A percentile compares a stretch with the other conserved stretches of the same genome.
Conservation (phyloP, 257 asterid species). For the Gentiana straminea region DNA sequence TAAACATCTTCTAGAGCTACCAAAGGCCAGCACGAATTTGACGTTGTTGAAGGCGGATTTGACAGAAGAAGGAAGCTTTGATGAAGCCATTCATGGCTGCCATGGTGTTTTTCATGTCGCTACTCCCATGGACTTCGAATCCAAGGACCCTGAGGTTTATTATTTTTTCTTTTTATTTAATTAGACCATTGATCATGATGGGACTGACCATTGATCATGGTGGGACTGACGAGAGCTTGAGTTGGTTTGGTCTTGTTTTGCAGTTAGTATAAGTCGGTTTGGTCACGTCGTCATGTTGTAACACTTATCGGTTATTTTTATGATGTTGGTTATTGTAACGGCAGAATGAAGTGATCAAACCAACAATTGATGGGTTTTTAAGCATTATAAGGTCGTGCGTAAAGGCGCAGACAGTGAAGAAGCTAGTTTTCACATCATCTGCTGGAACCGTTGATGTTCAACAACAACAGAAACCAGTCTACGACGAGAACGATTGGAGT, state of each 20-base stretch:
- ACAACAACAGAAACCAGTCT: constrained; percentile 39
- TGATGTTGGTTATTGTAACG: background rate
- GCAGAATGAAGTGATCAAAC: constrained; percentile 84
- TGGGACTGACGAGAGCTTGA: too few species aligned
- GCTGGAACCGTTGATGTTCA: constrained; percentile 75
- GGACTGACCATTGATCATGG: too few species aligned
- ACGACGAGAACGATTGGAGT: constrained; percentile 67
- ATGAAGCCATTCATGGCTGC: constrained; percentile 71
- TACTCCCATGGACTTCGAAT: constrained; percentile 82
- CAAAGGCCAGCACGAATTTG: constrained; percentile 49
- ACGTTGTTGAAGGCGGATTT: constrained; percentile 74
- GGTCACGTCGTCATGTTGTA: too few species aligned
- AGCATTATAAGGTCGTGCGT: constrained; percentile 66
- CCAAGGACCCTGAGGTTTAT: constrained; percentile 69
- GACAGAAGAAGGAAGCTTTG: constrained; percentile 62
- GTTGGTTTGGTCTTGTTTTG: too few species aligned
- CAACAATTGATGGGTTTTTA: constrained; percentile 63
- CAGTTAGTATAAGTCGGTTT: too few species aligned
- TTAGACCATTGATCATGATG: too few species aligned
- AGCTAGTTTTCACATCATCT: constrained; percentile 73
- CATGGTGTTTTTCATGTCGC: constrained; percentile 81
- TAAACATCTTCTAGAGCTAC: constrained; percentile 44
- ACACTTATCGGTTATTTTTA: background rate
- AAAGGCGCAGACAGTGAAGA: constrained; percentile 70
- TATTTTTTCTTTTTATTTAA: too few species aligned